These are phyloP conservation scores for Microdochium nivale DNA, from an alignment of 2,329 filamentous ascomycete genomes.

Conservation along the genomic window DNA sequence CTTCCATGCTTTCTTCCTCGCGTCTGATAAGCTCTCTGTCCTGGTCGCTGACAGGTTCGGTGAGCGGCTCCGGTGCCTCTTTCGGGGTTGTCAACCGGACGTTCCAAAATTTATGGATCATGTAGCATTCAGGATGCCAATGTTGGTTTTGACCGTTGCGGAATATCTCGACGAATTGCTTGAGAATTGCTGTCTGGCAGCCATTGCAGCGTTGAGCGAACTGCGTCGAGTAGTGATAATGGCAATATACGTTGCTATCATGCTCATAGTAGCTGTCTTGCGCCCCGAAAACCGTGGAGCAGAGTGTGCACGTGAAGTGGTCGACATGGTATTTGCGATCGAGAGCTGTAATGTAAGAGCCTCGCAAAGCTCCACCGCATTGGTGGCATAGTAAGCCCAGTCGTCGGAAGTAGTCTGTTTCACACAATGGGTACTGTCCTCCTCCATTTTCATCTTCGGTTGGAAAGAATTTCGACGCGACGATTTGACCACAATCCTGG, in stretches of 20 bases:
- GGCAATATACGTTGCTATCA: conserved; percentile 91
- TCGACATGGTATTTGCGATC: conserved; percentile 99
- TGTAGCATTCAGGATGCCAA: conserved; percentile 99
- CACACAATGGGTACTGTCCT: conserved; percentile 88
- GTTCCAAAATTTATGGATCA: conserved; percentile 99
- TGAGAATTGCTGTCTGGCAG: conserved; percentile 92
- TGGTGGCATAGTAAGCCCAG: conserved; percentile 86
- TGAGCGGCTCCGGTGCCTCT: conserved; percentile 34
- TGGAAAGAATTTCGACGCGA: conserved; percentile 98
- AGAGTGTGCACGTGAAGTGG: conserved; percentile 96
- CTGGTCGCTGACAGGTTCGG: conserved; percentile 43
- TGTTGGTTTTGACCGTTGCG: conserved; percentile 97
- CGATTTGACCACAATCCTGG: conserved; percentile 93
- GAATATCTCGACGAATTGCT: conserved; percentile 98
- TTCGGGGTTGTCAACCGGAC: conserved; percentile 67
- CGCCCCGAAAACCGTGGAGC: conserved; percentile 94
- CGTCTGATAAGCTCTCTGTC: conserved; percentile 69
- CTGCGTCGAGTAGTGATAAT: conserved; percentile 97
- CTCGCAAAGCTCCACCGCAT: conserved; percentile 84
- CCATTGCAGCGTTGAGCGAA: conserved; percentile 95
- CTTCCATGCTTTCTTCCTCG: conserved; percentile 90
- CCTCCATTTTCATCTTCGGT: conserved; percentile 82
- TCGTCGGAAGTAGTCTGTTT: conserved; percentile 94
- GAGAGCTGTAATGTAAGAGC: conserved; percentile 95
- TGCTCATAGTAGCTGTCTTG: conserved; percentile 99